Conservation (phyloP, 1,284 basidiomycete genomes). For the Marasmius sp. region DNA sequence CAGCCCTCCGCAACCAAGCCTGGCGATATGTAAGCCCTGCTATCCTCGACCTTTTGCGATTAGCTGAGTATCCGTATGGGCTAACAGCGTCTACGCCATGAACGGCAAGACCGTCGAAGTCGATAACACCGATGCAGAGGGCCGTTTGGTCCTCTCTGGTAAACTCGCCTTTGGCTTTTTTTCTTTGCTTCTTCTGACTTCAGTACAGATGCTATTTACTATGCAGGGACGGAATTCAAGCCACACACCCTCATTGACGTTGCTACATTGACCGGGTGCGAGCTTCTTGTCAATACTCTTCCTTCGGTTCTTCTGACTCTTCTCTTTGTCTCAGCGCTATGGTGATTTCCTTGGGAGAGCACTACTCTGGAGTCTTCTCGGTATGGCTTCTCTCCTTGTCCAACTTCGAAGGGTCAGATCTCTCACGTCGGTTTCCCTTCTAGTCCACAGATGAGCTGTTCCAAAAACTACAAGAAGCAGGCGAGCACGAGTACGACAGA, state of each 20-base stretch:
- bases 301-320: too few relatives aligned
- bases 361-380: conserved; percentile 81
- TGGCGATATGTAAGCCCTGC: conserved; percentile 66
- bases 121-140: conserved; percentile 90
- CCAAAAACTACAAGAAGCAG: conserved; percentile 70
- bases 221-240: conserved; percentile 77
- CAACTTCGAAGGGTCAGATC: neutral
- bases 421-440: neutral
- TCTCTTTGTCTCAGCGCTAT: too few relatives aligned
- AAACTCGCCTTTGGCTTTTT: conserved; percentile 14
- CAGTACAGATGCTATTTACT: conserved; percentile 77
- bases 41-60: neutral
- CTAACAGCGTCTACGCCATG: conserved; percentile 75
- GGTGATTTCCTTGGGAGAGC: conserved; percentile 67
- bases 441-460: conserved; percentile 76
- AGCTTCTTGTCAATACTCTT: too few relatives aligned
- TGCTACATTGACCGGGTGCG: conserved; percentile 76
- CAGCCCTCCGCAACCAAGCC: conserved; percentile 82
- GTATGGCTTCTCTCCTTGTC: conserved; percentile 34
- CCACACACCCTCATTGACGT: conserved; percentile 85
- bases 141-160: conserved; percentile 78
- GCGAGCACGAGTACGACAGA: conserved; percentile 73
- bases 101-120: conserved; percentile 88
- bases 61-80: neutral
- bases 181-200: neutral